These are phyloP conservation scores for Sonneratia caseolaris DNA, from an alignment of 345 rosid genomes.

Conservation along the genomic window DNA sequence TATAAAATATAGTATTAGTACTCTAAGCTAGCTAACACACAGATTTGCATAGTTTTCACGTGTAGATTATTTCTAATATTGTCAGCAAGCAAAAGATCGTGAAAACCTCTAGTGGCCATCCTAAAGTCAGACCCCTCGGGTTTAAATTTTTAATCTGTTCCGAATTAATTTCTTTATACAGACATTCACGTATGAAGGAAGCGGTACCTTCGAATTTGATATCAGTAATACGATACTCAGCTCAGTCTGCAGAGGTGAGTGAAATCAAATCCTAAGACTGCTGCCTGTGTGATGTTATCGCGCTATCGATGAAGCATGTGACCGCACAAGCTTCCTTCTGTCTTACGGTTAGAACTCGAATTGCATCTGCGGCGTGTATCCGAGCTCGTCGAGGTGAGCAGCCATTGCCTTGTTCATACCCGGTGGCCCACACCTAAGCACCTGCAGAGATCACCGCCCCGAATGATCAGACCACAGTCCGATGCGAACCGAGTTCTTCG, in stretches of 20 bases:
- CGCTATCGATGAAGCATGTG: not conserved
- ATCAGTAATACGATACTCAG: not conserved
- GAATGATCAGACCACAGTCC: not conserved
- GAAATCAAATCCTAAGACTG: not conserved
- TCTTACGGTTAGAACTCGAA: conserved; percentile 30
- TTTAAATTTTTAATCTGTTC: too few species aligned
- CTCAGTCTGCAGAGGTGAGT: not conserved
- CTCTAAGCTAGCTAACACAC: too few species aligned
- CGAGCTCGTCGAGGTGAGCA: conserved; percentile 28
- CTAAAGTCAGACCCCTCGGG: too few species aligned
- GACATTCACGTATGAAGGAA: too few species aligned
- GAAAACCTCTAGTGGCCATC: too few species aligned
- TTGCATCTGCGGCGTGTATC: conserved; percentile 28
- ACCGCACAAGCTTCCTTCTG: not conserved
- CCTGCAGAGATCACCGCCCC: conserved; percentile 13
- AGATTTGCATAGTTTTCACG: too few species aligned
- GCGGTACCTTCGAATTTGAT: too few species aligned
- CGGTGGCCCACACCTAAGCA: conserved; percentile 39
- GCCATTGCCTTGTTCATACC: conserved; percentile 42
- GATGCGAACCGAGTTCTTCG: not conserved
- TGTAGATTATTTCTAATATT: too few species aligned
- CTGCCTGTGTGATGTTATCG: not conserved
- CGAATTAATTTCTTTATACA: too few species aligned
- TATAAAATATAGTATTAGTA: too few species aligned
- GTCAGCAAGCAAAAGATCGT: too few species aligned